Percentiles rank a stretch among this genome's conserved stretches.
Conservation (phyloP, 768 basidiomycete genomes). For the Kockovaella imperatae region DNA sequence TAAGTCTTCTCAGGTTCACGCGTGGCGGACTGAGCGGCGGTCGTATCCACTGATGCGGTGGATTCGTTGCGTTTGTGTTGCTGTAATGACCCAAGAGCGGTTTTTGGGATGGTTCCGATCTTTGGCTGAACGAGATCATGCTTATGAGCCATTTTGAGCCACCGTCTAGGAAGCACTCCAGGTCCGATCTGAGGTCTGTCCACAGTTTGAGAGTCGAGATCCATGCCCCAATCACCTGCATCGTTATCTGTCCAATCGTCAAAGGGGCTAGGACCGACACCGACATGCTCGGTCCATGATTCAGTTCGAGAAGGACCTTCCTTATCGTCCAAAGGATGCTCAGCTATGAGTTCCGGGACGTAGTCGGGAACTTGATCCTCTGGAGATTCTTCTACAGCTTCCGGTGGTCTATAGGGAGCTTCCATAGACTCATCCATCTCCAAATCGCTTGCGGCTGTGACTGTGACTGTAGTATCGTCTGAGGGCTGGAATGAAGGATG, state of each 20-base stretch:
- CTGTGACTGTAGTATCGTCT: too few species aligned
- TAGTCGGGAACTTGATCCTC: slow-evolving; percentile 33
- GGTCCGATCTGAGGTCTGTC: slow-evolving; percentile 28
- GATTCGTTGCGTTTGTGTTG: not conserved
- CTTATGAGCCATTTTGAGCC: slow-evolving; percentile 22
- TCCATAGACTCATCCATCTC: slow-evolving; percentile 22
- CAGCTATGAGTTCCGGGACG: slow-evolving; percentile 27
- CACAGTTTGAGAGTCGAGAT: slow-evolving; percentile 2
- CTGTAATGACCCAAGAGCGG: not conserved
- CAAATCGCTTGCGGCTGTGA: too few species aligned
- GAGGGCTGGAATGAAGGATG: slow-evolving; percentile 2
- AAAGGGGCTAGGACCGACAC: not conserved
- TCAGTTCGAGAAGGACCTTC: slow-evolving; percentile 5
- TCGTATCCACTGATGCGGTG: not conserved
- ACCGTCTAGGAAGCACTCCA: slow-evolving; percentile 24
- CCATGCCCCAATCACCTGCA: slow-evolving; percentile 11
- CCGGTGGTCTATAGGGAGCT: slow-evolving; percentile 32
- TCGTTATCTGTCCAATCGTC: slow-evolving; percentile 4
- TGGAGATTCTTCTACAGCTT: slow-evolving; percentile 29
- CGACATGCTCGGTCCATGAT: not conserved
- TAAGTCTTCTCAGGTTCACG: slow-evolving; percentile 7
- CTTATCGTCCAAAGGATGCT: slow-evolving; percentile 20
- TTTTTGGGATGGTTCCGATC: slow-evolving; percentile 5
- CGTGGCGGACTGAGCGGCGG: slow-evolving; percentile 1
- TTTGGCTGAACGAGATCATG: slow-evolving; percentile 30